Evolutionary conservation across 352 stramenopile genomes (phyloP).

Genomic region (Phytopythium helicoides): DNA sequence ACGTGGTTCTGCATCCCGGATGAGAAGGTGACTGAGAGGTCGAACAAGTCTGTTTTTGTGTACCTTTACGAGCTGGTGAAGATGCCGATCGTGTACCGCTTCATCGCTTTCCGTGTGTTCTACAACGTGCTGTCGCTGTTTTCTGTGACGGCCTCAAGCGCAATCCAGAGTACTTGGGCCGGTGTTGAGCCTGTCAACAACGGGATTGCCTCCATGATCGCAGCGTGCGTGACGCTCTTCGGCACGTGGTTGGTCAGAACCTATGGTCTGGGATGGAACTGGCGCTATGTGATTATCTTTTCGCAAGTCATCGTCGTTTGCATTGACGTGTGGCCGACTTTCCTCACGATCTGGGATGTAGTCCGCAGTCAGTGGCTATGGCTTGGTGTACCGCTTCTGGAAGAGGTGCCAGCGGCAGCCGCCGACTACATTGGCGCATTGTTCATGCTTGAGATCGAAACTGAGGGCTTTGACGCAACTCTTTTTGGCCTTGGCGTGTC

Average conservation of each 20-base stretch:
- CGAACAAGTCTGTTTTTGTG: constrained; percentile 30
- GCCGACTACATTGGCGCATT: constrained; percentile 41
- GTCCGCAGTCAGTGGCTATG: constrained; percentile 70
- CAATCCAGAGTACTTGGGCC: constrained; percentile 59
- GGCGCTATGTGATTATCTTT: constrained; percentile 38
- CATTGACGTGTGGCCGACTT: constrained; percentile 43
- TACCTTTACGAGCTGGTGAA: constrained; percentile 47
- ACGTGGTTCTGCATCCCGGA: constrained; percentile 52
- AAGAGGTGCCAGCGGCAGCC: constrained; percentile 42
- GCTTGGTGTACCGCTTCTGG: constrained; percentile 55
- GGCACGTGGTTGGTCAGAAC: constrained; percentile 33
- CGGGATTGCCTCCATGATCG: constrained; percentile 47
- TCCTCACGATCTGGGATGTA: constrained; percentile 69
- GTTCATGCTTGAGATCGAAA: constrained; percentile 55
- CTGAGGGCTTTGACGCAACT: constrained; percentile 47
- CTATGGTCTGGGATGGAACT: constrained; percentile 49
- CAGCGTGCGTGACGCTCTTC: constrained; percentile 35
- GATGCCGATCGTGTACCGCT: constrained; percentile 40
- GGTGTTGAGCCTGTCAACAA: constrained; percentile 63
- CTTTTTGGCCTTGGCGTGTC: constrained; percentile 46
- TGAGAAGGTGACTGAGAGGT: constrained; percentile 17
- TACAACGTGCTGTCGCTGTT: constrained; percentile 46
- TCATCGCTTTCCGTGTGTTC: constrained; percentile 58
- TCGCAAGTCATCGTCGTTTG: constrained; percentile 42
- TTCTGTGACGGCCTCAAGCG: constrained; percentile 41